Evolutionary conservation across 169 alveolate genomes (phyloP).

Genomic region (Plasmodium malariae): DNA sequence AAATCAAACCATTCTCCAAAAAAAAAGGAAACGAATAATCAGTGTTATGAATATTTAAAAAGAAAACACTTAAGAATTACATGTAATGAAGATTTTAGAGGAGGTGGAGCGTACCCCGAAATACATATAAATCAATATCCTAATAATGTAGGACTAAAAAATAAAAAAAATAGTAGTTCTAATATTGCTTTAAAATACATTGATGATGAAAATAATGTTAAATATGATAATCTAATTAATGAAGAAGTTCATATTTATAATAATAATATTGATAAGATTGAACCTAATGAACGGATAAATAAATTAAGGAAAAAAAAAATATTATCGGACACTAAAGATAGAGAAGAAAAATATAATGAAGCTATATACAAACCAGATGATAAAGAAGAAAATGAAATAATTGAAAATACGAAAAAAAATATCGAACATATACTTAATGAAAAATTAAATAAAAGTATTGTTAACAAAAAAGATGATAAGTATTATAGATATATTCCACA

Average conservation of each 20-base stretch:
- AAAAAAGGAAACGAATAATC: slow-evolving; percentile 13
- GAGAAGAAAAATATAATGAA: slow-evolving; percentile 82
- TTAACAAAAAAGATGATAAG: slow-evolving; percentile 83
- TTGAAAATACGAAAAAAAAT: slow-evolving; percentile 85
- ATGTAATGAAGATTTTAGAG: slow-evolving; percentile 85
- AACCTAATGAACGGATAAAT: slow-evolving; percentile 66
- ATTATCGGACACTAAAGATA: slow-evolving; percentile 80
- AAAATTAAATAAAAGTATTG: slow-evolving; percentile 78
- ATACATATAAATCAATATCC: slow-evolving; percentile 87
- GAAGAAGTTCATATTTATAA: slow-evolving; percentile 66
- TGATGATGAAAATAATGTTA: slow-evolving; percentile 81
- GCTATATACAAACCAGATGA: slow-evolving; percentile 83
- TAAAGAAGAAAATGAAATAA: slow-evolving; percentile 80
- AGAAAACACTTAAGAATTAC: slow-evolving; percentile 82
- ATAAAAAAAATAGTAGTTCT: background rate
- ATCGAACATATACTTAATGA: slow-evolving; percentile 87
- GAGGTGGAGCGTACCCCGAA: slow-evolving; percentile 90
- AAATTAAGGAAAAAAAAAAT: slow-evolving; percentile 80
- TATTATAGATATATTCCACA: slow-evolving; percentile 88
- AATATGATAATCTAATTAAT: slow-evolving; percentile 81
- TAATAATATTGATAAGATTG: slow-evolving; percentile 29
- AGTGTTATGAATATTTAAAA: slow-evolving; percentile 74
- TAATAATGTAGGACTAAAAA: slow-evolving; percentile 82
- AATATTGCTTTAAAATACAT: slow-evolving; percentile 79
- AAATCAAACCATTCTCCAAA: background rate